phyloP scores from a whole-genome alignment of 441 rosid genomes.

The Adansonia madagascariensis region DNA sequence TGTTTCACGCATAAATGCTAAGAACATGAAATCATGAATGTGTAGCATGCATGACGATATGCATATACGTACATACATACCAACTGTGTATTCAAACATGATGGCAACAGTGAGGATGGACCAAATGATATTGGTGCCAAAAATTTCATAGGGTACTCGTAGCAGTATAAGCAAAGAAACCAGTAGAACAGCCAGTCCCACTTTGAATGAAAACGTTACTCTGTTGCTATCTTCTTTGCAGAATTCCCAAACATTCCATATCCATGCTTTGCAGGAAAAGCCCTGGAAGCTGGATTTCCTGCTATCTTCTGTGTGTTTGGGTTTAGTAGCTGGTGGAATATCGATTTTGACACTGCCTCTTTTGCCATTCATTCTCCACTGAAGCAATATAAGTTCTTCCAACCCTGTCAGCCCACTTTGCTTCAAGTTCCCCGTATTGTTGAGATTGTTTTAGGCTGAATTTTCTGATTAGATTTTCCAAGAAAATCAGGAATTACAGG shows the following conservation, averaged over 20 bases:
- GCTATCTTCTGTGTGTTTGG: constrained; percentile 31
- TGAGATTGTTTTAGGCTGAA: neutral
- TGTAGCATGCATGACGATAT: neutral
- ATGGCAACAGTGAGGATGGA: constrained; percentile 75
- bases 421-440: constrained; percentile 32
- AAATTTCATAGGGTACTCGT: constrained; percentile 60
- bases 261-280: constrained; percentile 43
- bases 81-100: constrained; percentile 74
- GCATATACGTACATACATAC: constrained; percentile 35
- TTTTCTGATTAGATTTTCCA: constrained; percentile 18
- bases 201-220: constrained; percentile 61
- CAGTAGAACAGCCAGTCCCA: constrained; percentile 64
- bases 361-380: constrained; percentile 65
- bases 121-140: constrained; percentile 69
- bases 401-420: neutral
- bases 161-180: constrained; percentile 65
- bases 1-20: neutral
- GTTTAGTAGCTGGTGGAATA: constrained; percentile 40
- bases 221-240: constrained; percentile 56
- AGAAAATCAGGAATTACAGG: neutral
- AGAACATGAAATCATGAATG: constrained; percentile 1
- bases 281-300: constrained; percentile 24
- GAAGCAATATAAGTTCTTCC: constrained; percentile 29
- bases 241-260: constrained; percentile 54
- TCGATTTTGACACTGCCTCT: constrained; percentile 49